Percentiles rank a stretch among this genome's conserved stretches.
phyloP scores from a whole-genome alignment of 140 eudicot genomes.

The Anethum foeniculum region DNA sequence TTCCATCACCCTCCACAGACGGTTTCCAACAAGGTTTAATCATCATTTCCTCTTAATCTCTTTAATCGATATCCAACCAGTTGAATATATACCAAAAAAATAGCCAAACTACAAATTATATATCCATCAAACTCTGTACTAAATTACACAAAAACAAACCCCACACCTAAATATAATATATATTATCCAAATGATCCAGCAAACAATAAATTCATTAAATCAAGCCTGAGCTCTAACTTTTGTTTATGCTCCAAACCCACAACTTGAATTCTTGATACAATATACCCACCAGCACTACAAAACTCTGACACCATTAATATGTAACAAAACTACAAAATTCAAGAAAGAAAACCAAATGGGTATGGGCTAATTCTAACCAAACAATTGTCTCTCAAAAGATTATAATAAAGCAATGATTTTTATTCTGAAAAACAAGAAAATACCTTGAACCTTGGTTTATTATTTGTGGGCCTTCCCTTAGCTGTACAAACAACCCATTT shows the following conservation, averaged over 20 bases:
- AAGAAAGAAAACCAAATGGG: slow-evolving; percentile 40
- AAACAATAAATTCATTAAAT: slow-evolving; percentile 31
- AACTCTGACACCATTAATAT: slow-evolving; percentile 66
- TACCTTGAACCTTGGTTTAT: slow-evolving; percentile 65
- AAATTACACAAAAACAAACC: slow-evolving; percentile 8
- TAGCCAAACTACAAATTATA: slow-evolving; percentile 4
- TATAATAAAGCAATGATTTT: slow-evolving; percentile 33
- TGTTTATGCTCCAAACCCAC: slow-evolving; percentile 34
- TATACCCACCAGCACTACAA: slow-evolving; percentile 46
- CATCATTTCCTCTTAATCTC: slow-evolving; percentile 27
- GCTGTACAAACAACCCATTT: slow-evolving; percentile 69
- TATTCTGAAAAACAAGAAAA: not conserved
- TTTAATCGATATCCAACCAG: slow-evolving; percentile 20
- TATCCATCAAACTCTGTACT: slow-evolving; percentile 2
- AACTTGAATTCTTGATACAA: slow-evolving; percentile 39
- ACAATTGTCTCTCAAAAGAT: slow-evolving; percentile 19
- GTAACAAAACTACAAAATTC: slow-evolving; percentile 21
- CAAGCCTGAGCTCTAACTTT: slow-evolving; percentile 43
- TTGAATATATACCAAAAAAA: slow-evolving; percentile 24
- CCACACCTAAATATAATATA: not conserved
- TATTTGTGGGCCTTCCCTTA: slow-evolving; percentile 27
- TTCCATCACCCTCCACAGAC: slow-evolving; percentile 55
- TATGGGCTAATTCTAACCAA: slow-evolving; percentile 51
- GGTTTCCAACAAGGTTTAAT: slow-evolving; percentile 77
- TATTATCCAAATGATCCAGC: slow-evolving; percentile 54